Percentiles rank a stretch among this genome's conserved stretches.
These are phyloP conservation scores for Penicillium atrosanguineum DNA, from an alignment of 495 filamentous ascomycete species.

Conservation along the genomic window DNA sequence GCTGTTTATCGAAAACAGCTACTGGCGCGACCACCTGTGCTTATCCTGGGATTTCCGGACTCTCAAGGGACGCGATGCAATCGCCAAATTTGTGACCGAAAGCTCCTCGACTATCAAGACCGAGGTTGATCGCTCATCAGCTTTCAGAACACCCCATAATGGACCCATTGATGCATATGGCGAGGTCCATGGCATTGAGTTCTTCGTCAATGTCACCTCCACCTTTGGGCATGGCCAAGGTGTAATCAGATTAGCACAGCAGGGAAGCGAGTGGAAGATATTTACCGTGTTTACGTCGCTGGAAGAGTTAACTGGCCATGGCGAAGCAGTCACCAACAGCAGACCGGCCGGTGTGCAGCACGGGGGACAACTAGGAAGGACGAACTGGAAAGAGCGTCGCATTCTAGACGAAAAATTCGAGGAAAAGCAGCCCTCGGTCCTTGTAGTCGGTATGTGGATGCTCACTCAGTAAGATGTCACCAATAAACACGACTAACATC, in stretches of 20 bases:
- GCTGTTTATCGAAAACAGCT: constrained; percentile 47
- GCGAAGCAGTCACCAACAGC: constrained; percentile 38
- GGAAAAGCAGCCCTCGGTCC: constrained; percentile 55
- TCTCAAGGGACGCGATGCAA: constrained; percentile 50
- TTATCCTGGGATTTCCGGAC: constrained; percentile 49
- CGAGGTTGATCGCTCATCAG: constrained; percentile 47
- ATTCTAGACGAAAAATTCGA: constrained; percentile 52
- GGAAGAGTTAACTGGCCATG: constrained; percentile 42
- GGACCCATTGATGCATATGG: constrained; percentile 48
- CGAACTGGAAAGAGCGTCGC: constrained; percentile 67
- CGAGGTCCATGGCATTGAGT: constrained; percentile 50
- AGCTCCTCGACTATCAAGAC: constrained; percentile 41
- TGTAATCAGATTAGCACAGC: constrained; percentile 51
- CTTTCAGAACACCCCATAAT: constrained; percentile 46
- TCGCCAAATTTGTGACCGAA: constrained; percentile 45
- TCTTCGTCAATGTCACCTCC: constrained; percentile 48
- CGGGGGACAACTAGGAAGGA: constrained; percentile 50
- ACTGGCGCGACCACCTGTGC: constrained; percentile 45
- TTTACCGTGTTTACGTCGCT: constrained; percentile 62
- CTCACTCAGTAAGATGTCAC: neutral
- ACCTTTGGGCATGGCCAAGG: constrained; percentile 53
- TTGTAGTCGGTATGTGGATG: constrained; percentile 60
- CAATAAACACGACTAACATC: constrained; percentile 1
- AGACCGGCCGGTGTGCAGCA: constrained; percentile 49
- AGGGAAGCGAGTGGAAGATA: constrained; percentile 56